Conservation (phyloP, 495 filamentous ascomycete species). For the Friedmanniomyces simplex region DNA sequence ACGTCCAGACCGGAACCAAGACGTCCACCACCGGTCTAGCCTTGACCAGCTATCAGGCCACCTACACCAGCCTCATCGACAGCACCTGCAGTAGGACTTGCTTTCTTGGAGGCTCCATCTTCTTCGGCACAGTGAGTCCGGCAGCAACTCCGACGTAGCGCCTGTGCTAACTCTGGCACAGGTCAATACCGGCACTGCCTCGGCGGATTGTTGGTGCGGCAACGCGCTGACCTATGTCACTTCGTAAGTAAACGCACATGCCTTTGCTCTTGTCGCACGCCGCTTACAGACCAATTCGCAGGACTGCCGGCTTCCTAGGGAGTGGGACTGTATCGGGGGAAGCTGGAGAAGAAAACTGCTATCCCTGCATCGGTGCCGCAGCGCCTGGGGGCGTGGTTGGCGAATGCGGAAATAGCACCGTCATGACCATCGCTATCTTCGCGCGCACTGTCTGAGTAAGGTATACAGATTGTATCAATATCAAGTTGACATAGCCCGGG, state of each 20-base stretch:
- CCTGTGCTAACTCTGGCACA: not conserved
- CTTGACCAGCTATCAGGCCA: slow-evolving; percentile 7
- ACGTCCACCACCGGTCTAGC: slow-evolving; percentile 8
- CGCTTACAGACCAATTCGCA: not conserved
- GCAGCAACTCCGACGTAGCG: not conserved
- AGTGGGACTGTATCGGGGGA: not conserved
- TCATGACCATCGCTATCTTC: slow-evolving; percentile 13
- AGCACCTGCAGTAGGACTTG: slow-evolving; percentile 3
- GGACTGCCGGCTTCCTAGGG: not conserved
- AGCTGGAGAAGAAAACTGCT: slow-evolving; percentile 14
- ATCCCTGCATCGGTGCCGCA: slow-evolving; percentile 5
- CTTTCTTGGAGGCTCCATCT: not conserved
- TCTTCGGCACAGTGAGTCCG: slow-evolving; percentile 12
- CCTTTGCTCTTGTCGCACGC: not conserved
- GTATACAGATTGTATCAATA: not conserved
- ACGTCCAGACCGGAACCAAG: slow-evolving; percentile 9
- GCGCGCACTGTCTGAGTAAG: slow-evolving; percentile 6
- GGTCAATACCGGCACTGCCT: slow-evolving; percentile 2
- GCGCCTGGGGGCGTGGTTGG: not conserved
- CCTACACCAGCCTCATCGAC: slow-evolving; percentile 3
- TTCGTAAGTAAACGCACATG: not conserved
- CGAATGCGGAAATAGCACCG: slow-evolving; percentile 9
- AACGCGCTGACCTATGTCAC: slow-evolving; percentile 8
- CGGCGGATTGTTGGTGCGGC: slow-evolving; percentile 14
- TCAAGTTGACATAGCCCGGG: no score